These are phyloP conservation scores for Cyanophora paradoxa DNA, from an alignment of 78 protist species.

Conservation along the genomic window DNA sequence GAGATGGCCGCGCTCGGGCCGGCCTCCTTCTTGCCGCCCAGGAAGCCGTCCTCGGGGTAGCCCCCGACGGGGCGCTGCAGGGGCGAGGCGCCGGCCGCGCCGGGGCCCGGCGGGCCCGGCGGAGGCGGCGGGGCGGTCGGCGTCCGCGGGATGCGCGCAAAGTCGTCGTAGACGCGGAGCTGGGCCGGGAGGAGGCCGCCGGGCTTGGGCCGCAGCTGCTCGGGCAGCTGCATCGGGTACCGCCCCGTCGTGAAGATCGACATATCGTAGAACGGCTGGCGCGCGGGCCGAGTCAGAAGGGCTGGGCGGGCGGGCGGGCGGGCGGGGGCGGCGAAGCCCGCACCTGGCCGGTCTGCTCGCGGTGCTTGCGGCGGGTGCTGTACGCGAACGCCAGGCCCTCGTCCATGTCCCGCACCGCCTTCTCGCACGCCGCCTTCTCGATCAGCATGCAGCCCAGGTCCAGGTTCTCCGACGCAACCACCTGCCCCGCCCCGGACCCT, in stretches of 20 bases:
- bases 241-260: conserved; percentile 27
- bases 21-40: not conserved
- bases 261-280: conserved; percentile 54
- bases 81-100: not conserved
- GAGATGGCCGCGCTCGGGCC: not conserved
- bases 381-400: conserved; percentile 51
- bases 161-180: conserved; percentile 79
- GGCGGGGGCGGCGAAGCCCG: not conserved
- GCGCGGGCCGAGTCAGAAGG: too few species aligned
- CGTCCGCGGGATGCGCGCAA: conserved; percentile 41
- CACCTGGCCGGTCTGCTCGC: conserved; percentile 22
- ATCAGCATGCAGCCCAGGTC: conserved; percentile 76
- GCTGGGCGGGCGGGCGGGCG: not conserved
- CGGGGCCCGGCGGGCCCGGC: too few species aligned
- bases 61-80: not conserved
- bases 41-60: not conserved
- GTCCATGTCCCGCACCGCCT: conserved; percentile 70
- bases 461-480: conserved; percentile 67
- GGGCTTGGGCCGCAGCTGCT: conserved; percentile 62
- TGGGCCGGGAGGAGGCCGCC: conserved; percentile 66
- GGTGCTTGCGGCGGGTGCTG: conserved; percentile 42
- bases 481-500: conserved; percentile 13
- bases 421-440: conserved; percentile 79
- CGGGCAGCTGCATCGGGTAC: conserved; percentile 62
- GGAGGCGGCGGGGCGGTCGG: too few species aligned